These are phyloP conservation scores for Gilbertella persicaria DNA, from an alignment of 371 early-diverging fungal genomes.

Conservation along the genomic window DNA sequence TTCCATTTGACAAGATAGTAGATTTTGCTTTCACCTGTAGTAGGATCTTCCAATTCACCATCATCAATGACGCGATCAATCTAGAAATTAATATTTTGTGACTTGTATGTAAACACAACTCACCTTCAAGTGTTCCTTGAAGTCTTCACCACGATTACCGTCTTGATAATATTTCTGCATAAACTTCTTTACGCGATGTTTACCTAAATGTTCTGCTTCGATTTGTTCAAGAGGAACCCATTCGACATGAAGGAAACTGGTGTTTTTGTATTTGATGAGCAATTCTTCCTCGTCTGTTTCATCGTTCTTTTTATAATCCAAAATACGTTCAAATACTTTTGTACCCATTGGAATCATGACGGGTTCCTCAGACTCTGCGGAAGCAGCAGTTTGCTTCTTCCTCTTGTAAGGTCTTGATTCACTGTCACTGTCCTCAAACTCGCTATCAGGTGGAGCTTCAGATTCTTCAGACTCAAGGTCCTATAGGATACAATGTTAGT, in stretches of 20 bases:
- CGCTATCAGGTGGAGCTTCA: constrained; percentile 34
- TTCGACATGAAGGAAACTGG: constrained; percentile 83
- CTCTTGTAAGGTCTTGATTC: constrained; percentile 6
- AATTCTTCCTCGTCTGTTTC: constrained; percentile 46
- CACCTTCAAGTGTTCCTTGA: constrained; percentile 54
- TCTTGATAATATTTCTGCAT: constrained; percentile 65
- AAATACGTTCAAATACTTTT: constrained; percentile 68
- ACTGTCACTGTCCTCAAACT: constrained; percentile 34
- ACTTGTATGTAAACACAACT: no score
- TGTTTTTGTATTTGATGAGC: constrained; percentile 70
- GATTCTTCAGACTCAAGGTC: constrained; percentile 19
- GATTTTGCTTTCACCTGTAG: constrained; percentile 56
- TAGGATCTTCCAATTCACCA: constrained; percentile 67
- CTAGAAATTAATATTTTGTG: constrained; percentile 27
- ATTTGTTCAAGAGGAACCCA: constrained; percentile 76
- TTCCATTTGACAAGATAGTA: constrained; percentile 93
- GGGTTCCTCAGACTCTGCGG: constrained; percentile 44
- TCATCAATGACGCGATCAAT: constrained; percentile 88
- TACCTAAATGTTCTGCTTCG: constrained; percentile 71
- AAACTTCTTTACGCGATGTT: constrained; percentile 80
- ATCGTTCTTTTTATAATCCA: constrained; percentile 58
- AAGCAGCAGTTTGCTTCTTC: constrained; percentile 10
- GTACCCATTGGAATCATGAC: constrained; percentile 77
- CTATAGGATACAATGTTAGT: not conserved
- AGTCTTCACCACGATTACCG: constrained; percentile 56